Base-by-base conservation (phyloP, 371 early-diverging fungal genomes). In the Mortierella sp. region DNA sequence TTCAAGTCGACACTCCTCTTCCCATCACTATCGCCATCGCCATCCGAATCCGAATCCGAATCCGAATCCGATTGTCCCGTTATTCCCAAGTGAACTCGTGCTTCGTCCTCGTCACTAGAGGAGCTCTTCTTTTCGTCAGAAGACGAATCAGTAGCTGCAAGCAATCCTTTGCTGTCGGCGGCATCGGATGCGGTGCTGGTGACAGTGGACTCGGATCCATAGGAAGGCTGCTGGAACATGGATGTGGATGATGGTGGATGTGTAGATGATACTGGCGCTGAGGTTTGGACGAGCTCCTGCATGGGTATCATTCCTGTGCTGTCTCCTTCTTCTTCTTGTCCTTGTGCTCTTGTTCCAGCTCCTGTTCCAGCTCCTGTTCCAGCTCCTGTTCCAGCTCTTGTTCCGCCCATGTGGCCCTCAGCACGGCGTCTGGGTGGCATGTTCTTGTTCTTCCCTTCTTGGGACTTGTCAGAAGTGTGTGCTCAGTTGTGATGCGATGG, bases 31-130 rank as follows among this genome's bases (percentile, higher is more conserved):
- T 28, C 54, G 4, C n/a, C 28, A 57, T 11, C 57, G 57, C 34
- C 67, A 24, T 67, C 40, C 21, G 67, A 67, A 67, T 40, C 67
- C 40, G 67, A 67, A 67, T 40, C 67, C 40, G 67, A 67, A 31
- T 34, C 34, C 9, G 37, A 61, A 67, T 40, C 67, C 40, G 67
- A 67, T 24, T 40, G 67, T 34, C 34, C 40, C 14, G 31, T 61
- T 14, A 24, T 40, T 24, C 40, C 67, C 67, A 67, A 28, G n/a
- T 24, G 34, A 5, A 2, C 34, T 8, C 37, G 31, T 31, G 24
- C 24, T 6, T n/a, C 54, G 24, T 55, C 73, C 2, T 53, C 37
- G 37, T 37, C 73, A 57, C 53, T 31, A 28, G 14, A 40, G 0
- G 53, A 37, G 16, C 31, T 74, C 34, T 74, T 44, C 59, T 43